Conservation (phyloP, 371 early-diverging fungal species). For the Haplosporangium sp. region DNA sequence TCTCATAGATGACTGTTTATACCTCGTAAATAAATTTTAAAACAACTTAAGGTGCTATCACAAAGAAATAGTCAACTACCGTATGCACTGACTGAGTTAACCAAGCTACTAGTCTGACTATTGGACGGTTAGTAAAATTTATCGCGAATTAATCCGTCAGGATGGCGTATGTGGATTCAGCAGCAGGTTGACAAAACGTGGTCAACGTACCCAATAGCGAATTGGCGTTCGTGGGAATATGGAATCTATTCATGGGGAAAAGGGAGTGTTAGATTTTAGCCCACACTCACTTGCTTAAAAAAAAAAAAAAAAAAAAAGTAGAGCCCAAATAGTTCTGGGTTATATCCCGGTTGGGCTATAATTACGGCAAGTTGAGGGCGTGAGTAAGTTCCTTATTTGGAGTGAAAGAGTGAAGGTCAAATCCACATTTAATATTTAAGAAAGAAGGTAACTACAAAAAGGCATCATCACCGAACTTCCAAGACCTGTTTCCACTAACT, state of each 20-base stretch:
- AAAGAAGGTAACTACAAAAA: background rate
- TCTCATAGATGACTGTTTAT: background rate
- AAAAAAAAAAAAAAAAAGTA: background rate
- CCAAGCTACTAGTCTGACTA: background rate
- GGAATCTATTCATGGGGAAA: background rate
- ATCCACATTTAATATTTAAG: background rate
- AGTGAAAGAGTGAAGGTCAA: background rate
- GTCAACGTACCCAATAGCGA: no score
- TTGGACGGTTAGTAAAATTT: background rate
- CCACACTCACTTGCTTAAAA: no score
- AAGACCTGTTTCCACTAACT: background rate
- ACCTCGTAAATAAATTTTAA: background rate
- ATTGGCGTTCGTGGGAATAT: no score
- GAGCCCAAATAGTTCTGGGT: background rate
- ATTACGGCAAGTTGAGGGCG: background rate
- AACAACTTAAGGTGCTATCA: no score
- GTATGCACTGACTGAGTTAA: no score
- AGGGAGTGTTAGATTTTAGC: no score
- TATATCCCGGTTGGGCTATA: background rate
- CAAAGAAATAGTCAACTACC: no score
- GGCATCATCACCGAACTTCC: background rate
- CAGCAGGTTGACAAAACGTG: background rate
- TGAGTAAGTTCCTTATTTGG: conserved; percentile 10
- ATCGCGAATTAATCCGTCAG: no score
- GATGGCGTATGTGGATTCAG: background rate